Base-by-base conservation (phyloP, 768 basidiomycete species). In the Boletus sensibilis region DNA sequence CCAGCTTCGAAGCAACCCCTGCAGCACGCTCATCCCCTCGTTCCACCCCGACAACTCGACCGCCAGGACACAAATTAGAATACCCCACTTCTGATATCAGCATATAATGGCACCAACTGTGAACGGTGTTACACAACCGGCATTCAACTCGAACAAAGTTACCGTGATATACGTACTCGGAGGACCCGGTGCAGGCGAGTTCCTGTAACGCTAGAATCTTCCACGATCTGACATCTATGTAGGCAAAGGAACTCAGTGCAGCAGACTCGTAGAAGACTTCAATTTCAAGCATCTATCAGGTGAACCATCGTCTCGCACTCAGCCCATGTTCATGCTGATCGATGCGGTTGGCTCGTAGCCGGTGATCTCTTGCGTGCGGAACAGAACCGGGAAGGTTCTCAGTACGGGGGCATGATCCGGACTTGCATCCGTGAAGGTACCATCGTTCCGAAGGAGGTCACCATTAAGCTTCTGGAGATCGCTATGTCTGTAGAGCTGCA, bases 231-330 rank as follows among this genome's bases (percentile, higher is more conserved):
- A 53, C 37, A 55, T 35, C 52, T 52, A 33, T 48, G 42, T 61
- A 95, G 95, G 95, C 56, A 98, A 98, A 72, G 97, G 97, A 43
- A 98, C 97, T 0, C 97, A 98, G 72, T 98, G 94, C 68, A 82
- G 79, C 25, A 81, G 77, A 51, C 86, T 98, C 48, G 95, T 98
- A 14, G 64, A 85, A 44, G 88, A 91, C 52, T 95, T 90, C 67
- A 80, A 82, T 52, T 98, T 98, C 71, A 88, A 85, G 64, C 97
- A 99, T 76, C 84, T 99, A 43, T 97, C 94, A 42, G 94, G 94
- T 94, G 62, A 63, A 78, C 64, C 53, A 45, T 42, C 44, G 23
- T 52, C 50, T 37, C 29, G 42, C 35, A 37, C 40, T 35, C 35
- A 47, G 25, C 46, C 50, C 29, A n/a, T 61, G 7, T 53, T 59